Base-by-base conservation (phyloP, 139 green algal genomes). In the Closterium sp. region DNA sequence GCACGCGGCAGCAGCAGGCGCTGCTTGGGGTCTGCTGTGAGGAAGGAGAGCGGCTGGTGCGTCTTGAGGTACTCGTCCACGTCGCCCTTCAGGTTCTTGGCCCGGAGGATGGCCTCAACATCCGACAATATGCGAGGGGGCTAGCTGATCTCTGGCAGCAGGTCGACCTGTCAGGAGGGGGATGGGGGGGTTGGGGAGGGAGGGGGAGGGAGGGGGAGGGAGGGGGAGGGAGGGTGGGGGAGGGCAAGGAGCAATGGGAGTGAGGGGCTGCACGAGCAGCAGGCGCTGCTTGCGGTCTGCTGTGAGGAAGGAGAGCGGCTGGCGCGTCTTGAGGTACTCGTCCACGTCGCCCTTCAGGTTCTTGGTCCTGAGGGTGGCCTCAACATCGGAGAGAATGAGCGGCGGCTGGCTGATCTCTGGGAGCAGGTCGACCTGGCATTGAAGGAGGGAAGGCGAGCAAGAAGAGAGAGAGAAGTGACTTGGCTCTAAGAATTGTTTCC, bases 101-200 rank as follows among this genome's bases (percentile, higher is more conserved):
- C 34, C 6, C 87, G 34, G 16, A 95, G 90, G 86, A 96, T 90
- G 28, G 94, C 89, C 30, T 96, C 95, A 1, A 94, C 93, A 16
- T 97, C 94, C 28, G 97, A 95, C 36, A 96, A 89, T 38, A 97
- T 96, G 28, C 95, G 94, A 19, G 98, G 98, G 23, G 96, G 88
- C 89, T 97, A 89, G 33, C 88, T 95, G 86, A 99, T 98, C 95
- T 99, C 98, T 23, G 97, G 97, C 87, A 99, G 95, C 90, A 97
- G 91, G 91, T 99, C 97, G 34, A 99, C 91, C 90, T 93, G 90
- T n/a, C n/a, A 6, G n/a, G 21, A 66, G 64, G 6, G 31, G 64
- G 5, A 89, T 32, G 23, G 90, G 88, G 35, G 30, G 7, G 31
- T 21, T 16, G 83, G 31, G 83, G 30, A 33, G 12, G 83, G 10